Evolutionary conservation across 805 yeast genomes (phyloP).

Genomic region (Saccharomycopsis babjevae): DNA sequence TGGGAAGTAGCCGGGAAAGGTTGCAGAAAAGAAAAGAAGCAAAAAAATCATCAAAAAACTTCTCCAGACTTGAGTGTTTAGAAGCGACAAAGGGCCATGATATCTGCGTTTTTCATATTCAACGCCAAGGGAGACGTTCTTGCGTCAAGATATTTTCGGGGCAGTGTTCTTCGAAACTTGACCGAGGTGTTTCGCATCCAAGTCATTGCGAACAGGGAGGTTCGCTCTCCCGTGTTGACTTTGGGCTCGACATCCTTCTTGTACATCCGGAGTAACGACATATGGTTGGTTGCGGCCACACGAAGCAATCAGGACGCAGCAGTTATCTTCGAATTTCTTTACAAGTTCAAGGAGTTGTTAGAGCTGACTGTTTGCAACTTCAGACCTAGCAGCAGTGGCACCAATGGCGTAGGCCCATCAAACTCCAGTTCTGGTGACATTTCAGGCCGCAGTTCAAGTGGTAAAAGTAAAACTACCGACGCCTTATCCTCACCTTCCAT

Average conservation of each 20-base stretch:
- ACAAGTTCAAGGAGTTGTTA: conserved; percentile 47
- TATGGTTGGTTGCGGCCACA: conserved; percentile 85
- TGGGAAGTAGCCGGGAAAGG: too few species aligned
- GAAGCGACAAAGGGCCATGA: conserved; percentile 52
- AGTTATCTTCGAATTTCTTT: conserved; percentile 66
- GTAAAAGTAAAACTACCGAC: neutral
- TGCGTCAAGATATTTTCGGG: conserved; percentile 61
- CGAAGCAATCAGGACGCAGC: conserved; percentile 83
- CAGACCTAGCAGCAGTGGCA: neutral
- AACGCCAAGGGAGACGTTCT: conserved; percentile 77
- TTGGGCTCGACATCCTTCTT: conserved; percentile 88
- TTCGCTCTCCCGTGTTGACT: conserved; percentile 67
- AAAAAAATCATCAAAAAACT: neutral
- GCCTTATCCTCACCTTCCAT: neutral
- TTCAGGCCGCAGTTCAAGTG: conserved; percentile 3
- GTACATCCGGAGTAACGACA: conserved; percentile 48
- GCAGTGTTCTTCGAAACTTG: conserved; percentile 67
- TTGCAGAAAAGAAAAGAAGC: too few species aligned
- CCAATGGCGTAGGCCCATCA: conserved; percentile 14
- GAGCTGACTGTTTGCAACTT: conserved; percentile 28
- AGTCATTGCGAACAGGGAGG: conserved; percentile 46
- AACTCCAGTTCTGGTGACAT: neutral
- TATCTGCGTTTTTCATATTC: conserved; percentile 71
- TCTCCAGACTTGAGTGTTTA: too few species aligned
- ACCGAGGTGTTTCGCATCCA: conserved; percentile 89